Evolutionary conservation across 2,329 filamentous ascomycete species (phyloP), one percentile per base, ranked within the genome.

Genomic region (Fusarium sp.): DNA sequence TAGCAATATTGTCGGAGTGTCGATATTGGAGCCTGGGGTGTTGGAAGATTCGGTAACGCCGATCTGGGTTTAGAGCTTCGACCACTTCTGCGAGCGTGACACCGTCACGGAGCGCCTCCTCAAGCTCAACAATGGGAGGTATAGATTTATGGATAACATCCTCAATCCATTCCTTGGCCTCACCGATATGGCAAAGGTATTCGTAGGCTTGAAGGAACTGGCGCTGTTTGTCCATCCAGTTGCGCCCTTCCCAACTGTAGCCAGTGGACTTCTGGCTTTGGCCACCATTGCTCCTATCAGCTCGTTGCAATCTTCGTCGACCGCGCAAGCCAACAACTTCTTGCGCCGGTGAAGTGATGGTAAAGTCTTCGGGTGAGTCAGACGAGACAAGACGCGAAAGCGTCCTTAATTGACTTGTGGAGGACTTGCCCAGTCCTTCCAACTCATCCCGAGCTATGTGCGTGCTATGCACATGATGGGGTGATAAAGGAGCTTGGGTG

Each of bases 131-230:
- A 76, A 98, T 97, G 2, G 95, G 93, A 7, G 96, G 95, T 41
- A 99, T 94, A 57, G 92, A 86, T 73, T 92, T 91, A 70, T 95
- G 90, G 62, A 96, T 94, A 66, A 98, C 90, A 79, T 97, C 86
- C 79, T 99, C 96, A 73, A 99, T 97, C 96, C 96, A 99, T 82
- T 98, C 95, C 80, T 98, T 98, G 27, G 96, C 96, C 84, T 99
- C 96, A 80, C 96, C 96, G 73, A 99, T 98, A 79, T 99, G 96
- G 80, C 96, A 99, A 41, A 99, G 91, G 80, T 99, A 99, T 81
- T 99, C 96, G 79, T 99, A 99, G 11, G 96, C 96, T 81, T 97
- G 94, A 59, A 99, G 84, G 78, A 98, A 98, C 80, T 98, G 95
- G 31, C 96, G 90, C 80, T 99, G 95, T 80, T 97, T 96, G 81